Evolutionary conservation across 345 rosid genomes (phyloP).

Genomic region (Lumnitzera littorea): DNA sequence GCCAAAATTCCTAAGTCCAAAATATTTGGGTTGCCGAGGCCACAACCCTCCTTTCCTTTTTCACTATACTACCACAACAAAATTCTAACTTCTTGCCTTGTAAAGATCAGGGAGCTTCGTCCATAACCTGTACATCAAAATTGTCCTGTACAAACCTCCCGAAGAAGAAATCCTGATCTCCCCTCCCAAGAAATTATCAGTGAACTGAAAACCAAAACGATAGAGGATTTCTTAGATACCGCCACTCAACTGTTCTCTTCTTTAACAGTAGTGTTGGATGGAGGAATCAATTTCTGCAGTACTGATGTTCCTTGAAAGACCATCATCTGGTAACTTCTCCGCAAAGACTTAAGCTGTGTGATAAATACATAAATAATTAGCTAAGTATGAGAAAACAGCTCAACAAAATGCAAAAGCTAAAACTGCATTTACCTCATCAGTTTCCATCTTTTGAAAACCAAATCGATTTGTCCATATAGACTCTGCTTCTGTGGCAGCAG

Average conservation of each 20-base stretch:
- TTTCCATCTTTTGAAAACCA: slow-evolving; percentile 50
- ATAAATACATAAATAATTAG: neutral
- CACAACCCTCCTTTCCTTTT: too few species aligned
- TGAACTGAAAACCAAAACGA: neutral
- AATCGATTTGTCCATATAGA: slow-evolving; percentile 89
- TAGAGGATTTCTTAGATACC: slow-evolving; percentile 9
- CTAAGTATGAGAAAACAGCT: too few species aligned
- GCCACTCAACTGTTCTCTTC: slow-evolving; percentile 15
- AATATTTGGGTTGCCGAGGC: too few species aligned
- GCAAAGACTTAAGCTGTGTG: slow-evolving; percentile 35
- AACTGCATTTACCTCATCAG: slow-evolving; percentile 46
- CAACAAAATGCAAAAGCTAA: neutral
- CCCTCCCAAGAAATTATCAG: slow-evolving; percentile 3
- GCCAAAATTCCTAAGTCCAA: too few species aligned
- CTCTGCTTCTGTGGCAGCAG: slow-evolving; percentile 84
- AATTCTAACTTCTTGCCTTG: neutral
- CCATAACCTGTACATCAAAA: slow-evolving; percentile 16
- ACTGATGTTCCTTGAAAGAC: slow-evolving; percentile 76
- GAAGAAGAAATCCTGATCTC: slow-evolving; percentile 6
- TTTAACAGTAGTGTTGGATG: neutral
- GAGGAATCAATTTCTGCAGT: slow-evolving; percentile 60
- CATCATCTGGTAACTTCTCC: slow-evolving; percentile 65
- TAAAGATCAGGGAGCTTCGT: too few species aligned
- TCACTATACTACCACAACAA: neutral
- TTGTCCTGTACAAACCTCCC: slow-evolving; percentile 6